A percentile compares a stretch with the other conserved stretches of the same genome.
Conservation (phyloP, 2,329 filamentous ascomycete species). For the Paraconiothyrium brasiliense region DNA sequence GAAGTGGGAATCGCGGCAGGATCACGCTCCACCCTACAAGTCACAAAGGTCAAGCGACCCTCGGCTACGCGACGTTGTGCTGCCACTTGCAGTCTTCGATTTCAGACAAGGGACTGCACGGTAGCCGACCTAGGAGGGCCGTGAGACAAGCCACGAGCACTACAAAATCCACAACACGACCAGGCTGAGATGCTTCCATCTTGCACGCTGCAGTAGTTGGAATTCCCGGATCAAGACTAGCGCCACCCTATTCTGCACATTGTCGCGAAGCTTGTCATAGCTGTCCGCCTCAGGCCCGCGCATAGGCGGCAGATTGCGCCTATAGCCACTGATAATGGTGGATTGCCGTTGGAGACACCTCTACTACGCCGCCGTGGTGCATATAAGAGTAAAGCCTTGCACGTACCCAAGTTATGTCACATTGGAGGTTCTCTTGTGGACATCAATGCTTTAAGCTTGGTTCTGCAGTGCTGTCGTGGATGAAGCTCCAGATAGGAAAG, state of each 20-base stretch:
- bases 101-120: background rate
- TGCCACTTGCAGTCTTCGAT: background rate
- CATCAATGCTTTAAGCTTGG: background rate
- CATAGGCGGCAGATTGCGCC: background rate
- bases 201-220: background rate
- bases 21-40: background rate
- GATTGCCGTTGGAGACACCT: background rate
- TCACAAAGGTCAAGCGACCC: background rate
- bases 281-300: background rate
- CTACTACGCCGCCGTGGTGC: background rate
- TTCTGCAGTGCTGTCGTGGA: background rate
- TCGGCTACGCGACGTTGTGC: background rate
- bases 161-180: background rate
- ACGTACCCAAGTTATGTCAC: background rate
- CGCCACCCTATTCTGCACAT: background rate
- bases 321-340: background rate
- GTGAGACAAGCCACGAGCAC: background rate
- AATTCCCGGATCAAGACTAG: background rate
- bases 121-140: background rate
- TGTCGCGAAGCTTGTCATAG: background rate
- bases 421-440: background rate
- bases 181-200: background rate
- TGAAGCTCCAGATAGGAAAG: background rate
- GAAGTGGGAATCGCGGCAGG: background rate
- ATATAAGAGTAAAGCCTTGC: background rate